Percentiles rank a stretch among this genome's conserved stretches.
phyloP scores from a whole-genome alignment of 192 early-diverging fungal species.

The Entomortierella parvispora region DNA sequence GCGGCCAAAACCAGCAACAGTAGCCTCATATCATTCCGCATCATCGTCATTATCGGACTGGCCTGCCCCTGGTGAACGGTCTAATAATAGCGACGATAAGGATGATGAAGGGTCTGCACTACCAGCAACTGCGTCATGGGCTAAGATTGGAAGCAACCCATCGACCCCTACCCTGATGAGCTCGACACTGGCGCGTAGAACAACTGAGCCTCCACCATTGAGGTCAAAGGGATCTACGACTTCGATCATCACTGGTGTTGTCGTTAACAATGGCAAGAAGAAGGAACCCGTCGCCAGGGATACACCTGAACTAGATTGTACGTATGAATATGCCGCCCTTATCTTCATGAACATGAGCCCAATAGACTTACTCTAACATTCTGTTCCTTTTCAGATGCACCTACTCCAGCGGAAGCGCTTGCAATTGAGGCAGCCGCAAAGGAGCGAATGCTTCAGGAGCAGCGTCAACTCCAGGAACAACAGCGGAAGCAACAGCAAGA shows the following conservation, averaged over 20 bases:
- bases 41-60: constrained; percentile 29
- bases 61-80: constrained; percentile 46
- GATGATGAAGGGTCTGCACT: constrained; percentile 63
- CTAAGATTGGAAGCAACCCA: constrained; percentile 53
- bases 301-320: constrained; percentile 26
- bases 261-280: constrained; percentile 43
- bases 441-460: constrained; percentile 46
- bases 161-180: constrained; percentile 35
- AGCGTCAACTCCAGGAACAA: constrained; percentile 29
- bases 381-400: constrained; percentile 16
- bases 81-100: constrained; percentile 37
- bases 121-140: constrained; percentile 71
- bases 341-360: background rate
- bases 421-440: constrained; percentile 48
- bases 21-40: constrained; percentile 27
- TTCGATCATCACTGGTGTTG: constrained; percentile 45
- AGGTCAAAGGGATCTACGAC: constrained; percentile 44
- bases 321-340: background rate
- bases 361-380: background rate
- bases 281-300: constrained; percentile 14
- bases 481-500: constrained; percentile 30
- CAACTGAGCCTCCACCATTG: constrained; percentile 41
- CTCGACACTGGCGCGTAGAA: constrained; percentile 30
- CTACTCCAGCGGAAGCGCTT: constrained; percentile 45
- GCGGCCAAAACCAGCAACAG: constrained; percentile 26